These are phyloP conservation scores for Nemania bipapillata DNA, from an alignment of 2,329 filamentous ascomycete species.

Conservation along the genomic window DNA sequence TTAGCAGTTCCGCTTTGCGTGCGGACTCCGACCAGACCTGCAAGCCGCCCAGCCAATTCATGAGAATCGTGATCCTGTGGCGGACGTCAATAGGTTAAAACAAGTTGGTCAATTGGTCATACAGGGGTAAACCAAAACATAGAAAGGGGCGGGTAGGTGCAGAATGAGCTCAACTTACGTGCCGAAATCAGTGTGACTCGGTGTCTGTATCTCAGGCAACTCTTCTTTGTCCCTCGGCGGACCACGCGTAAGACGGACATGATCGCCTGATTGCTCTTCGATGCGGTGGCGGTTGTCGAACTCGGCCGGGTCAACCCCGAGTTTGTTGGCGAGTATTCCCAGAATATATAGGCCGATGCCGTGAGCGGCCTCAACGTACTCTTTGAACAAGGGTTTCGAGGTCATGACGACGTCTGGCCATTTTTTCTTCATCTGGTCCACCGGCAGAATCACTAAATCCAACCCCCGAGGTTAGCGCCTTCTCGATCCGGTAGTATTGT, in stretches of 20 bases:
- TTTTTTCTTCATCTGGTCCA: conserved; percentile 42
- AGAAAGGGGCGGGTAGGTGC: not conserved
- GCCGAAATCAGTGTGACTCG: conserved; percentile 54
- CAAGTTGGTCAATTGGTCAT: not conserved
- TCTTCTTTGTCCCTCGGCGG: conserved; percentile 49
- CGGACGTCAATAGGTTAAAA: conserved; percentile 4
- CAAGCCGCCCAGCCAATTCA: conserved; percentile 56
- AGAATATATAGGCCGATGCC: conserved; percentile 47
- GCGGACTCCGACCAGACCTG: conserved; percentile 52
- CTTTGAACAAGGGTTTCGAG: conserved; percentile 43
- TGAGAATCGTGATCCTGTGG: conserved; percentile 52
- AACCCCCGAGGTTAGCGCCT: conserved; percentile 22
- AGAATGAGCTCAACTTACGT: conserved; percentile 42
- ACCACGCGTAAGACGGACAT: conserved; percentile 50
- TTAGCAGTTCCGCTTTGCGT: conserved; percentile 43
- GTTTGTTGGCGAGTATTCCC: conserved; percentile 44
- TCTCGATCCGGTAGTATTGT: not conserved
- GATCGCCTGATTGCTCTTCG: conserved; percentile 49
- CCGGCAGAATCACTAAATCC: conserved; percentile 46
- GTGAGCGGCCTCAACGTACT: conserved; percentile 48
- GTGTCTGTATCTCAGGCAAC: conserved; percentile 50
- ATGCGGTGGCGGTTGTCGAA: conserved; percentile 48
- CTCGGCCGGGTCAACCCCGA: conserved; percentile 46
- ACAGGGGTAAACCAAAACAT: not conserved
- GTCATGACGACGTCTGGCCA: conserved; percentile 47